Evolutionary conservation across 352 stramenopile genomes (phyloP), one percentile per base, ranked within the genome.

Genomic region (Thalassiosira mediterranea): DNA sequence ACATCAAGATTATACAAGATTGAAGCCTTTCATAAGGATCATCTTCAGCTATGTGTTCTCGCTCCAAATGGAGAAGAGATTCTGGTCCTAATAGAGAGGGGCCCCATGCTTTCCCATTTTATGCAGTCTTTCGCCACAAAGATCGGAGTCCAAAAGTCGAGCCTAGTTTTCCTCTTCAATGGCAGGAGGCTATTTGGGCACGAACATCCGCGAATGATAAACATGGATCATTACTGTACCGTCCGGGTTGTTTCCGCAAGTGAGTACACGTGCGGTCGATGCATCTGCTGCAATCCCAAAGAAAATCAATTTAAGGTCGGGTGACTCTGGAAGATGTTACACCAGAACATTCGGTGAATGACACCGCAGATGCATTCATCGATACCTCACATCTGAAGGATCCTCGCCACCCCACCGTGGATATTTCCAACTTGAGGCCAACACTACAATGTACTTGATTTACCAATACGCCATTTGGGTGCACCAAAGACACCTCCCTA

Each of bases 171-270:
- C 15, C 5, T 26, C 3, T 63, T 63, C 19, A 28, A 28, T 26
- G 54, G 54, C 31, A 29, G 47, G 51, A 63, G 29, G 32, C 8
- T 63, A 46, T 63, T 63, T 48, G 54, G 54, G 3, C 54, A 63
- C 34, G 54, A 63, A 32, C 54, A 63, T 48, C 31, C 54, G 25
- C 34, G 34, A 29, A 21, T 48, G 13, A 28, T 63, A 26, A 26
- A 51, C 10, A 17, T 63, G n/a, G 54, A 51, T 17, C 17, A 63
- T 32, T 51, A 28, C 29, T 26, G 28, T 48, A 28, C 47, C 3
- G 47, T 63, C 28, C 28, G 47, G 15, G 54, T 48, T 19, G 17
- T 63, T 48, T 11, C 54, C 26, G 54, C 47, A 3, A 32, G 25
- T 7, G 3, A 2, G 11, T 63, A 63, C 54, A 63, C 42, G 32